Evolutionary conservation across 2,329 filamentous ascomycete genomes (phyloP).

Genomic region (Nigrospora oryzae): DNA sequence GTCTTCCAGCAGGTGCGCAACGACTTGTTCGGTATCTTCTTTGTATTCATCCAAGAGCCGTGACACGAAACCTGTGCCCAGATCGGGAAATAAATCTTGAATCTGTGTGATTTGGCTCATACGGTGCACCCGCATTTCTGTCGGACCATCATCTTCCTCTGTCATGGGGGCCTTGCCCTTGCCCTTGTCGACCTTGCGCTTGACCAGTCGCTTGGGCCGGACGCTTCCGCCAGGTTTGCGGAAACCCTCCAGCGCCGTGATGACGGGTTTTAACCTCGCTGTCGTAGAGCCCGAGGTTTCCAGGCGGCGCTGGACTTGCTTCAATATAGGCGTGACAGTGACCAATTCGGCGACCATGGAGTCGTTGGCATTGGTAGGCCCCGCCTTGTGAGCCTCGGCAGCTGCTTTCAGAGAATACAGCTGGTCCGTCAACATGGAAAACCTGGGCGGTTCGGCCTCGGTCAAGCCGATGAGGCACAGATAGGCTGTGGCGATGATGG

Average conservation of each 20-base stretch:
- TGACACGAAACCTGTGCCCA: slow-evolving; percentile 75
- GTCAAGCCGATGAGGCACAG: slow-evolving; percentile 65
- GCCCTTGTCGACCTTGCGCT: slow-evolving; percentile 55
- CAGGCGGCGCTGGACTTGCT: slow-evolving; percentile 48
- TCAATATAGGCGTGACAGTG: slow-evolving; percentile 68
- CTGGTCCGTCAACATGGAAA: slow-evolving; percentile 72
- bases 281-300: slow-evolving; percentile 40
- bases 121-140: slow-evolving; percentile 63
- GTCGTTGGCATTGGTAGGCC: slow-evolving; percentile 48
- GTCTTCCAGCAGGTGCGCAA: slow-evolving; percentile 73
- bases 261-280: slow-evolving; percentile 48
- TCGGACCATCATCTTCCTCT: slow-evolving; percentile 26
- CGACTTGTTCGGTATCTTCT: slow-evolving; percentile 70
- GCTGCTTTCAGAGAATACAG: slow-evolving; percentile 71
- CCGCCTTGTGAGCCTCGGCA: slow-evolving; percentile 54
- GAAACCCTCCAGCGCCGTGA: slow-evolving; percentile 52
- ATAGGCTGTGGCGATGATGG: slow-evolving; percentile 66
- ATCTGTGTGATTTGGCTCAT: slow-evolving; percentile 82
- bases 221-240: slow-evolving; percentile 44
- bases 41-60: slow-evolving; percentile 72
- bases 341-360: slow-evolving; percentile 77
- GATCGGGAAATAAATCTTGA: slow-evolving; percentile 86
- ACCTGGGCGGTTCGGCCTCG: slow-evolving; percentile 57
- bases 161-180: slow-evolving; percentile 54
- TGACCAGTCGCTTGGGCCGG: slow-evolving; percentile 41